Evolutionary conservation across 768 basidiomycete genomes (phyloP).

Genomic region (Kwoniella sp.): DNA sequence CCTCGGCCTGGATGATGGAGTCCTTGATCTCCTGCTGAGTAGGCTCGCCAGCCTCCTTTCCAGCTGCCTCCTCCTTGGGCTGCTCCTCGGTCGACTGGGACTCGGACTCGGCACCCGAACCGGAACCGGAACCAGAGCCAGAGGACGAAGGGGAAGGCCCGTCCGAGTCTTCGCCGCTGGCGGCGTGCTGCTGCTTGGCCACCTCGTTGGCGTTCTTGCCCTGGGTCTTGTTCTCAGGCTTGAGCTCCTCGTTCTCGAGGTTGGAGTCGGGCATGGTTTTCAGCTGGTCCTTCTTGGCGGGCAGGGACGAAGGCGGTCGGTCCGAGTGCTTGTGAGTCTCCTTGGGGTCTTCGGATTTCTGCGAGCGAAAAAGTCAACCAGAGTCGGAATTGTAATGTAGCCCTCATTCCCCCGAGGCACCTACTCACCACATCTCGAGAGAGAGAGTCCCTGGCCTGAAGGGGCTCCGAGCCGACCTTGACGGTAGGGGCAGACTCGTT

Average conservation of each 20-base stretch:
- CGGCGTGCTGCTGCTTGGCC: constrained; percentile 1
- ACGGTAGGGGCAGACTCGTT: constrained; percentile 16
- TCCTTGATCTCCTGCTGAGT: constrained; percentile 8
- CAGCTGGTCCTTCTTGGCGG: constrained; percentile 7
- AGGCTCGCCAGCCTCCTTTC: constrained; percentile 8
- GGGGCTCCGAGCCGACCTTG: background rate
- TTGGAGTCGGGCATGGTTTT: constrained; percentile 1
- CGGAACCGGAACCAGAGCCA: background rate
- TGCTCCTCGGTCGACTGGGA: background rate
- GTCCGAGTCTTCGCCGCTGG: background rate
- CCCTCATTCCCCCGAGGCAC: background rate
- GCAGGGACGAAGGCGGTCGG: background rate
- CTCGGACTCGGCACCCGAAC: background rate
- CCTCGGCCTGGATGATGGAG: constrained; percentile 6
- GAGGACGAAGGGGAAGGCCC: background rate
- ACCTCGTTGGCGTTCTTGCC: constrained; percentile 11
- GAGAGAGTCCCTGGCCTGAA: constrained; percentile 1
- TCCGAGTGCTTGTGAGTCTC: constrained; percentile 4
- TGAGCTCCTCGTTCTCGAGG: background rate
- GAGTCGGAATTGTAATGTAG: background rate
- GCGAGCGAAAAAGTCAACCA: background rate
- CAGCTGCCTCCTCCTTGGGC: background rate
- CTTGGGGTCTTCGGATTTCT: constrained; percentile 13
- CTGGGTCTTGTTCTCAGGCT: constrained; percentile 2
- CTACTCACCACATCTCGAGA: constrained; percentile 2